Conservation (phyloP, 2,329 filamentous ascomycete genomes). For the Xylariomycetidae sp. region DNA sequence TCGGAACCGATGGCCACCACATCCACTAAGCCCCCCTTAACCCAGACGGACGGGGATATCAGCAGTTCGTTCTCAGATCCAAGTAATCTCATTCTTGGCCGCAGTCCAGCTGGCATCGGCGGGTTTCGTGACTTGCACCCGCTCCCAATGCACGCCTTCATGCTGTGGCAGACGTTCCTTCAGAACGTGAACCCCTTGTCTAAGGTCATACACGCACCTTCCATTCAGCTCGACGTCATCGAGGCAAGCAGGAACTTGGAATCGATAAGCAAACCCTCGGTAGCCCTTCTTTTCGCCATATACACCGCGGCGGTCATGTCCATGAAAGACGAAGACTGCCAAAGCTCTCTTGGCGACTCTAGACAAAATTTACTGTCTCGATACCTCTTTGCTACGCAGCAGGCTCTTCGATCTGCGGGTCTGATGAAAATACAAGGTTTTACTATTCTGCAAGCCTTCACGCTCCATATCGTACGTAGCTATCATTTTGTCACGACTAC, state of each 20-base stretch:
- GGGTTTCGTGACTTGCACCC: conserved; percentile 1
- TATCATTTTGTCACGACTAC: no score
- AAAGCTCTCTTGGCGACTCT: conserved; percentile 9
- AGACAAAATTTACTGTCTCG: conserved; percentile 8
- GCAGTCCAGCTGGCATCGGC: no score
- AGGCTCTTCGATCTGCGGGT: conserved; percentile 14
- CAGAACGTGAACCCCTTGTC: conserved; percentile 53
- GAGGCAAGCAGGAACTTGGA: conserved; percentile 38
- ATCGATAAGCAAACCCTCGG: conserved; percentile 32
- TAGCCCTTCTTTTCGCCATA: conserved; percentile 41
- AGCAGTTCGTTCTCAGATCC: no score
- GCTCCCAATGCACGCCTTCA: conserved; percentile 38
- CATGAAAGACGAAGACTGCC: conserved; percentile 34
- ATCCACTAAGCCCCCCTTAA: no score
- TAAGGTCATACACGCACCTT: conserved; percentile 51
- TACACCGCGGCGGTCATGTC: conserved; percentile 41
- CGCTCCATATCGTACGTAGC: conserved; percentile 19
- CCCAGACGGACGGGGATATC: no score
- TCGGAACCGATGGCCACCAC: no score
- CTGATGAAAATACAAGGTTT: conserved; percentile 31
- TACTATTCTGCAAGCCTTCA: conserved; percentile 31
- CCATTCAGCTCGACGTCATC: conserved; percentile 42
- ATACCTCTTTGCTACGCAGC: conserved; percentile 12
- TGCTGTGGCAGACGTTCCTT: conserved; percentile 50
- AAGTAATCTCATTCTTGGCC: no score